phyloP scores from a whole-genome alignment of 805 yeast genomes.

The Trichomonascus vanleenenianus region DNA sequence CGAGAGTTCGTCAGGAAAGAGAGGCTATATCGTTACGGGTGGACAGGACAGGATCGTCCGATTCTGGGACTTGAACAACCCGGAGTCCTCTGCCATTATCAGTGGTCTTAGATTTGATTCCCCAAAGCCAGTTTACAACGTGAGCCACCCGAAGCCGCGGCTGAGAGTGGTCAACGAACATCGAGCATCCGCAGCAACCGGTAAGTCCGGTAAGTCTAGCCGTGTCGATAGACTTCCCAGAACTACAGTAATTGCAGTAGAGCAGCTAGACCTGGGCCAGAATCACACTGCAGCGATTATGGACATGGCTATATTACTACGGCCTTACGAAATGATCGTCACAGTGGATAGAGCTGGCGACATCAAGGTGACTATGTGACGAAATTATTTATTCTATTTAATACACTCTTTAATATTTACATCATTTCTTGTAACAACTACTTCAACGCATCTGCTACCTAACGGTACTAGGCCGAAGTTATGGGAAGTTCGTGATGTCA shows the following conservation, averaged over 20 bases:
- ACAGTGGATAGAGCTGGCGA: slow-evolving; percentile 63
- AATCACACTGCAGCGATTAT: slow-evolving; percentile 46
- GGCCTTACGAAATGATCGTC: slow-evolving; percentile 53
- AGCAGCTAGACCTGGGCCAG: slow-evolving; percentile 37
- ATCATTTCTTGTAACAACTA: too few relatives aligned
- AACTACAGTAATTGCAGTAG: slow-evolving; percentile 33
- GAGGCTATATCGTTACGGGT: slow-evolving; percentile 24
- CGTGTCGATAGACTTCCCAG: slow-evolving; percentile 21
- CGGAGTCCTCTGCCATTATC: slow-evolving; percentile 26
- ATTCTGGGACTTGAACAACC: slow-evolving; percentile 30
- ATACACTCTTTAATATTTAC: too few relatives aligned
- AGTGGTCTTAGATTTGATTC: slow-evolving; percentile 27
- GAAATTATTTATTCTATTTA: background rate
- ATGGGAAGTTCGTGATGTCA: too few relatives aligned
- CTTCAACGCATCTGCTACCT: too few relatives aligned
- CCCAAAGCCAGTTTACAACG: slow-evolving; percentile 15
- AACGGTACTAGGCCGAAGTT: too few relatives aligned
- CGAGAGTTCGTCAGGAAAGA: slow-evolving; percentile 2
- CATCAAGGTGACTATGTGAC: slow-evolving; percentile 42
- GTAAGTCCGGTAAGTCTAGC: slow-evolving; percentile 4
- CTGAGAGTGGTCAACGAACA: slow-evolving; percentile 37
- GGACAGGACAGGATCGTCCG: slow-evolving; percentile 27
- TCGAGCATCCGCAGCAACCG: slow-evolving; percentile 12
- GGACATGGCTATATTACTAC: slow-evolving; percentile 38
- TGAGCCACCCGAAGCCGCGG: slow-evolving; percentile 28